Evolutionary conservation across 345 rosid species (phyloP), one percentile per base, ranked within the genome.

Genomic region (Syzygium jambos): DNA sequence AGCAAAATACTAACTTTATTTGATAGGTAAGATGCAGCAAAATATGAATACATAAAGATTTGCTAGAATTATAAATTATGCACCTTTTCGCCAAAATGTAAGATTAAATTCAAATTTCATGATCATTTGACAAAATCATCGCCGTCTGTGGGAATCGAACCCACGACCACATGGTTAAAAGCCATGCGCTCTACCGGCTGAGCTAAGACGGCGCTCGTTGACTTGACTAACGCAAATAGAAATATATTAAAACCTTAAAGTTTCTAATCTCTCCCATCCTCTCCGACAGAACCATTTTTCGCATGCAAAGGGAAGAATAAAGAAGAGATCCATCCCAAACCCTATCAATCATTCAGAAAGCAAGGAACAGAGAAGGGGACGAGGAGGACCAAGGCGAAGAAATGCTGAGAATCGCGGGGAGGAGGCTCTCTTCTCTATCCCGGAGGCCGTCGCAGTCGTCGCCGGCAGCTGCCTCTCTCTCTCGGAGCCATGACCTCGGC

Each of bases 81-180:
- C 21, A 52, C 16, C 55, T 15, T 52, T 14, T 52, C 55, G 55
- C 55, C 19, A 52, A 52, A 55, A 21, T 1, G 46, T 43, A 43
- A 43, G 46, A 43, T 43, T 43, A 43, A 43, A 43, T 43, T 43
- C 46, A 43, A 43, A 43, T 43, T 43, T 43, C 46, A 21, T 19
- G 9, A 55, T 55, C 8, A 55, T 3, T 55, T 7, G 57, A 55
- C 23, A 52, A 52, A 65, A 65, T 65, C 3, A 8, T 15, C 94
- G 96, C 95, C 95, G 94, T 89, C 96, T 93, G 94, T 93, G 93
- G 95, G 94, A 90, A 91, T 93, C 95, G 96, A 95, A 94, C 95
- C 94, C 95, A 90, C 94, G 95, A 91, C 95, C 95, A 94, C 96
- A 88, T 91, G 94, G 92, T 95, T 94, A 94, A 94, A 95, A 95